Percentiles rank a stretch among this genome's conserved stretches.
Evolutionary conservation across 2,329 filamentous ascomycete genomes (phyloP).

Genomic region (Aspergillus sp.): DNA sequence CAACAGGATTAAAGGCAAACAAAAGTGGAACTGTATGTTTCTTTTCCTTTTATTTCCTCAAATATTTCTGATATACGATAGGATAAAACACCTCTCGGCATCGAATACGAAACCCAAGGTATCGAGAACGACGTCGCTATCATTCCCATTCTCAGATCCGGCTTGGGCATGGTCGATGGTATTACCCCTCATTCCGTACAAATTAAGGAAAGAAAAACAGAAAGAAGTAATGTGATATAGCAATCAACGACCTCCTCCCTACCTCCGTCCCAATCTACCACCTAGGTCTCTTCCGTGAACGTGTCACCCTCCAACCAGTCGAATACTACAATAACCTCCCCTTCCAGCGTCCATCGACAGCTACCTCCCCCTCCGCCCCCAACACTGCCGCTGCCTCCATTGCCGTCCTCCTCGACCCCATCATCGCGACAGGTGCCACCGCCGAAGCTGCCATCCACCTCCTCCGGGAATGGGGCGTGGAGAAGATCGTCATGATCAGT

Average conservation of each 20-base stretch:
- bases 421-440: conserved; percentile 91
- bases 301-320: conserved; percentile 77
- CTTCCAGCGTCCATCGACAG: conserved; percentile 44
- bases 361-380: conserved; percentile 21
- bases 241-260: conserved; percentile 78
- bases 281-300: conserved; percentile 90
- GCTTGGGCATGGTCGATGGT: conserved; percentile 87
- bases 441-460: conserved; percentile 86
- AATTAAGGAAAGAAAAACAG: neutral
- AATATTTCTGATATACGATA: conserved; percentile 30
- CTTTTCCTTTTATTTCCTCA: no score
- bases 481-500: conserved; percentile 69
- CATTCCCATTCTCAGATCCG: conserved; percentile 88
- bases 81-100: conserved; percentile 75
- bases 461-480: conserved; percentile 85
- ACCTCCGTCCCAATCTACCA: conserved; percentile 79
- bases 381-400: conserved; percentile 51
- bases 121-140: conserved; percentile 66
- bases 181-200: conserved; percentile 7
- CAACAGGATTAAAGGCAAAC: conserved; percentile 53
- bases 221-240: conserved; percentile 35
- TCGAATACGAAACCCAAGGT: conserved; percentile 63
- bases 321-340: conserved; percentile 98
- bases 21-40: conserved; percentile 60
- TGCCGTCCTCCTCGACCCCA: conserved; percentile 82